A percentile compares a stretch with the other conserved stretches of the same genome.
These are phyloP conservation scores for Boechera stricta DNA, from an alignment of 345 rosid species.

Conservation along the genomic window DNA sequence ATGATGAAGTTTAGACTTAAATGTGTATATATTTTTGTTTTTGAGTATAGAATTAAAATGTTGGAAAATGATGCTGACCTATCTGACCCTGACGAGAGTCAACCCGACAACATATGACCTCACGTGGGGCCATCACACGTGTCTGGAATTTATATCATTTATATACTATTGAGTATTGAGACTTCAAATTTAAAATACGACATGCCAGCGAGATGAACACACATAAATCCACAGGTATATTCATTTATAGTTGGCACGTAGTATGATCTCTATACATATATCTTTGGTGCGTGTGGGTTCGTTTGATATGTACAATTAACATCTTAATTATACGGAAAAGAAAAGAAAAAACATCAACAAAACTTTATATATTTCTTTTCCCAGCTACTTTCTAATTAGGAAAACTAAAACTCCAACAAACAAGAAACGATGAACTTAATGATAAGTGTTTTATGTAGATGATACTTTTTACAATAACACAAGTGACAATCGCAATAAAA, in stretches of 20 bases:
- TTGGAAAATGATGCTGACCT: slow-evolving; percentile 47
- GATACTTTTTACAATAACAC: not conserved
- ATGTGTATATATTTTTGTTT: not conserved
- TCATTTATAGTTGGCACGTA: not conserved
- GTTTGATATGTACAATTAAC: not conserved
- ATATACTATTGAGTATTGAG: not conserved
- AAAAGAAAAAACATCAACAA: not conserved
- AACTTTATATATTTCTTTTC: not conserved
- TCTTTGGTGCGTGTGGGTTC: slow-evolving; percentile 2
- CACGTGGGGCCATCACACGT: slow-evolving; percentile 43
- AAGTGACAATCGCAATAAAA: not conserved
- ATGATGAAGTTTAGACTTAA: slow-evolving; percentile 8
- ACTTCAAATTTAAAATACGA: slow-evolving; percentile 13
- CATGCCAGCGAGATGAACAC: slow-evolving; percentile 23
- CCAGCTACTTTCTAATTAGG: not conserved
- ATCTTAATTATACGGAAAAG: too few relatives aligned
- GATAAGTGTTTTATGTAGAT: not conserved
- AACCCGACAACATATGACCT: slow-evolving; percentile 45
- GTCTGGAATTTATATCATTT: slow-evolving; percentile 28
- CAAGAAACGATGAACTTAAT: not conserved
- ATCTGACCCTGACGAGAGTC: slow-evolving; percentile 36
- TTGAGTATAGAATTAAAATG: slow-evolving; percentile 37
- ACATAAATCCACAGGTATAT: slow-evolving; percentile 20
- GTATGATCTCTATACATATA: not conserved
- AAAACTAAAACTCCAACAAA: not conserved